These are phyloP conservation scores for Azolla pinnata DNA, from an alignment of 75 land plant species.

Conservation along the genomic window DNA sequence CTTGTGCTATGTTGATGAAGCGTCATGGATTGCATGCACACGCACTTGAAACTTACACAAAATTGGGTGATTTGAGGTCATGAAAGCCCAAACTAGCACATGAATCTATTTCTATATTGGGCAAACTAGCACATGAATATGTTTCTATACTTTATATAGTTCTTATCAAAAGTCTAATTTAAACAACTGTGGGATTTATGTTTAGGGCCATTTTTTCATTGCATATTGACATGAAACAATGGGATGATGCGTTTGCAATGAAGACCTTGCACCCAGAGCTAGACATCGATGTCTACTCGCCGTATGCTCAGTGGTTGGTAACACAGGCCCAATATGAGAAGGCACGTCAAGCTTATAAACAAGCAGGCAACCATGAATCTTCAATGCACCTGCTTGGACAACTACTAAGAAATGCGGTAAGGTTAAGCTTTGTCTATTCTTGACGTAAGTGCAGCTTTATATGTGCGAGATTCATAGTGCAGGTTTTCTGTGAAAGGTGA, in stretches of 20 bases:
- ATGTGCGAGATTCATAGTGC: no score
- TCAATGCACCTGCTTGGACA: conserved; percentile 22
- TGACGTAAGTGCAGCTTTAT: neutral
- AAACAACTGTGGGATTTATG: neutral
- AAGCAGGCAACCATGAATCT: conserved; percentile 30
- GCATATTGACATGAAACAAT: conserved; percentile 33
- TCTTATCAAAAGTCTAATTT: neutral
- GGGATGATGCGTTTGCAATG: conserved; percentile 39
- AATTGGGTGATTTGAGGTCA: conserved; percentile 35
- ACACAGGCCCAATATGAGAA: conserved; percentile 21
- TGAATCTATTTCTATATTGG: conserved; percentile 2
- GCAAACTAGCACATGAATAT: neutral
- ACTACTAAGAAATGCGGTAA: conserved; percentile 26
- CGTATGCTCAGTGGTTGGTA: conserved; percentile 33
- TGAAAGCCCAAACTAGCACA: no score
- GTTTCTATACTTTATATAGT: neutral
- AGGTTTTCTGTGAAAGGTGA: no score
- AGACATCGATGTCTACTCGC: conserved; percentile 19
- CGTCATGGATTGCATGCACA: conserved; percentile 29
- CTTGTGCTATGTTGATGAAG: conserved; percentile 27
- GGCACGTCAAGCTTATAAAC: conserved; percentile 23
- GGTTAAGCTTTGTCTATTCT: conserved; percentile 5
- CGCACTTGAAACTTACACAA: conserved; percentile 38
- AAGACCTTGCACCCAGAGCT: conserved; percentile 30
- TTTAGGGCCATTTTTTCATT: conserved; percentile 26